These are phyloP conservation scores for Syzygium jambos DNA, from an alignment of 345 rosid species.

Conservation along the genomic window DNA sequence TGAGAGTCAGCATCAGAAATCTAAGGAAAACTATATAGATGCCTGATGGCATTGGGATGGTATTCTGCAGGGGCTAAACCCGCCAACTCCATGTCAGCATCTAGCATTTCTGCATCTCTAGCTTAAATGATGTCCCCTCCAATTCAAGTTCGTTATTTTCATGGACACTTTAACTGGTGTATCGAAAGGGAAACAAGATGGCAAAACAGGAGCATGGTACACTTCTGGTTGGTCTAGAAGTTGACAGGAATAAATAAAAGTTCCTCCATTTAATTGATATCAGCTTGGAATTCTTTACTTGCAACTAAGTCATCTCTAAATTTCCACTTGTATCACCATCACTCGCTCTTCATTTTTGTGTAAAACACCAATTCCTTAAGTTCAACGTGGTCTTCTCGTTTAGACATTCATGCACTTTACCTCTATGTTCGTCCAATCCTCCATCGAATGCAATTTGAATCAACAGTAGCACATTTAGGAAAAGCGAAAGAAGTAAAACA, in stretches of 20 bases:
- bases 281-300: background rate
- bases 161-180: background rate
- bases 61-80: no score
- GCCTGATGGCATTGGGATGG: fast-evolving
- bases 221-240: background rate
- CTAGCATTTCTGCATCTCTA: background rate
- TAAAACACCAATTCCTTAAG: background rate
- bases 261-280: background rate
- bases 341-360: background rate
- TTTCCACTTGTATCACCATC: background rate
- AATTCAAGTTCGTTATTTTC: background rate
- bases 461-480: no score
- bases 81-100: no score
- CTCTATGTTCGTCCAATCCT: background rate
- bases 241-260: background rate
- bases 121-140: background rate
- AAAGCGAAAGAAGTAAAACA: no score
- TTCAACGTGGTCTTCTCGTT: background rate
- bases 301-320: background rate
- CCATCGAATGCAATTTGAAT: background rate
- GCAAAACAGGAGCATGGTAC: background rate
- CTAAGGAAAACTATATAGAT: no score
- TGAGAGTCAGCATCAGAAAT: no score
- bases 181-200: background rate
- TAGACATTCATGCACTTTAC: background rate